phyloP scores from a whole-genome alignment of 2,329 filamentous ascomycete genomes.

The Colletotrichum noveboracense region DNA sequence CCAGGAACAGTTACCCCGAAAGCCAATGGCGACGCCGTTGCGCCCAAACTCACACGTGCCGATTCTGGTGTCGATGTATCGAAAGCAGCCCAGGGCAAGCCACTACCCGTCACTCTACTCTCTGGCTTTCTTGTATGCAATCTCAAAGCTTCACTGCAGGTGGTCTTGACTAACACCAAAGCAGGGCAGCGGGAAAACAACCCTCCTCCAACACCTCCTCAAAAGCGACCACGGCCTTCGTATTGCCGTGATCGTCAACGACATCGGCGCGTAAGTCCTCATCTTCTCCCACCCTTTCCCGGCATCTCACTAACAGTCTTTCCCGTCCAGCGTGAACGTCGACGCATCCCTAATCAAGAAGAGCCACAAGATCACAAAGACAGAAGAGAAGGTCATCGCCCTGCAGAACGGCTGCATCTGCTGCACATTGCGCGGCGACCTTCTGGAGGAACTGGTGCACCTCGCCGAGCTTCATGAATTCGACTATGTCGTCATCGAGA shows the following conservation, averaged over 20 bases:
- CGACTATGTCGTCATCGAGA: constrained; percentile 76
- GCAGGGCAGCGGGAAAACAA: constrained; percentile 74
- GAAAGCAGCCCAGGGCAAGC: constrained; percentile 3
- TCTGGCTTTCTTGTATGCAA: constrained; percentile 61
- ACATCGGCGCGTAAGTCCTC: constrained; percentile 62
- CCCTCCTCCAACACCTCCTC: constrained; percentile 72
- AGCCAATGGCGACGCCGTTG: not conserved
- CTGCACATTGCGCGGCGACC: constrained; percentile 74
- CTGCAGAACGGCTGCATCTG: constrained; percentile 80
- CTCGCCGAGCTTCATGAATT: constrained; percentile 67
- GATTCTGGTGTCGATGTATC: constrained; percentile 11
- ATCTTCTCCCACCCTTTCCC: not conserved
- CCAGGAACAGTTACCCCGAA: not conserved
- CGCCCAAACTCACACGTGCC: constrained; percentile 1
- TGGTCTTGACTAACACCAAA: not conserved
- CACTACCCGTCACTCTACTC: constrained; percentile 63
- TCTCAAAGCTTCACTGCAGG: not conserved
- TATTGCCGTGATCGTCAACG: constrained; percentile 77
- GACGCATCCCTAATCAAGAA: constrained; percentile 67
- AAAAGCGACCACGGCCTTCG: constrained; percentile 69
- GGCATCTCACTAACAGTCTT: not conserved
- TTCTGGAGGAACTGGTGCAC: constrained; percentile 72
- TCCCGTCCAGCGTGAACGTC: constrained; percentile 59
- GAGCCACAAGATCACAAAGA: constrained; percentile 59
- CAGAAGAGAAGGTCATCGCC: constrained; percentile 69